Evolutionary conservation across 805 yeast genomes (phyloP), one percentile per base, ranked within the genome.

Genomic region (Ogataea polymorpha): DNA sequence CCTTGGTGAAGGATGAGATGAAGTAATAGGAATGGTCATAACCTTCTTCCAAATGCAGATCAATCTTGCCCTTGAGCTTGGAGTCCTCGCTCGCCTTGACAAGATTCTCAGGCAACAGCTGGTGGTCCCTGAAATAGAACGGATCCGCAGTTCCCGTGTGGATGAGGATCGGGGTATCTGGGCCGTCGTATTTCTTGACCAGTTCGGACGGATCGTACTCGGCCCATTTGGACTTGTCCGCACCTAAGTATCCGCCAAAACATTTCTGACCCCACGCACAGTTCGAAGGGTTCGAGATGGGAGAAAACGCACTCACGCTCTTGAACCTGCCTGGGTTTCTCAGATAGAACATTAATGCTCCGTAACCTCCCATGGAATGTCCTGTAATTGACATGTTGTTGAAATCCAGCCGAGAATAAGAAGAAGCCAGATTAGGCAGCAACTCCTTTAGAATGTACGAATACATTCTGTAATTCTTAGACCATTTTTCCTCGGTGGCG

Each of bases 311-410:
- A 44, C 87, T 77, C 30, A 86, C 90, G 1, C 93, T 80, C 59
- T 77, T 77, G 70, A 84, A 91, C 54, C 69, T 70, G 1, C 80
- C 82, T 1, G 90, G 86, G 60, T 84, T 79, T 48, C 72, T 76
- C 45, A 91, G 65, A 50, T 71, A 75, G 12, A 77, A 74, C 45
- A 83, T 67, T 45, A 91, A 65, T 0, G 99, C 95, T 42, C 98
- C 99, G 60, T 77, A 87, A 1, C 99, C 99, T 37, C 99, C 99
- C 98, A 93, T 93, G 1, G 99, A 93, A 63, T 93, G 98, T 32
- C 99, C 99, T n/a, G 93, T 80, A 50, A 91, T 78, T 15, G 91
- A 76, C 37, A 80, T 73, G 29, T 75, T 81, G 28, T 66, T 60
- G 47, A 82, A 80, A 62, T 91, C 88, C 45, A 91, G 67, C 29